Evolutionary conservation across 768 basidiomycete species (phyloP).

Genomic region (Boletus sensibilis): DNA sequence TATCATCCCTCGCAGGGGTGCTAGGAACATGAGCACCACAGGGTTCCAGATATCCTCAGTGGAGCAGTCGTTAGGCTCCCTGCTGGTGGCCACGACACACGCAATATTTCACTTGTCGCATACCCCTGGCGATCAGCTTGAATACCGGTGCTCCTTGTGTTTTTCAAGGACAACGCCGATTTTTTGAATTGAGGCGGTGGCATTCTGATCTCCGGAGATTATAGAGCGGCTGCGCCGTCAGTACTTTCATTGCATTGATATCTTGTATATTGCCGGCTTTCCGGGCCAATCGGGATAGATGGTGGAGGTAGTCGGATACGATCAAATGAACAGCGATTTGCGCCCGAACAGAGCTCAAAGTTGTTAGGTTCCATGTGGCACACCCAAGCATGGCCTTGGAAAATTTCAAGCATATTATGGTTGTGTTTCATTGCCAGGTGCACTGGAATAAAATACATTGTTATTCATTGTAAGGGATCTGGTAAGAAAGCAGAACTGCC

Average conservation of each 20-base stretch:
- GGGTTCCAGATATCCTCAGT: not conserved
- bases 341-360: not conserved
- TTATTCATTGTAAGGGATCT: no score
- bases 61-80: not conserved
- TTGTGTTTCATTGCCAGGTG: not conserved
- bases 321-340: conserved; percentile 1
- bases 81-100: not conserved
- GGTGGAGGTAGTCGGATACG: not conserved
- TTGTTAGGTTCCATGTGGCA: not conserved
- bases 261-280: not conserved
- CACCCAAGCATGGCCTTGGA: not conserved
- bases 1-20: not conserved
- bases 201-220: not conserved
- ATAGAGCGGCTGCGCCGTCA: not conserved
- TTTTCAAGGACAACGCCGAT: not conserved
- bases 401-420: not conserved
- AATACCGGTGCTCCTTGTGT: not conserved
- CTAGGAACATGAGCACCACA: not conserved
- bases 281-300: not conserved
- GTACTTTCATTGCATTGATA: not conserved
- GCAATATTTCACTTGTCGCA: not conserved
- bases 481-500: not conserved
- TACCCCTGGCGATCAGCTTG: not conserved
- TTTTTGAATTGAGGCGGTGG: not conserved
- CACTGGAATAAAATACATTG: not conserved